Conservation (phyloP, 768 basidiomycete species). For the Daedaleopsis nitida region DNA sequence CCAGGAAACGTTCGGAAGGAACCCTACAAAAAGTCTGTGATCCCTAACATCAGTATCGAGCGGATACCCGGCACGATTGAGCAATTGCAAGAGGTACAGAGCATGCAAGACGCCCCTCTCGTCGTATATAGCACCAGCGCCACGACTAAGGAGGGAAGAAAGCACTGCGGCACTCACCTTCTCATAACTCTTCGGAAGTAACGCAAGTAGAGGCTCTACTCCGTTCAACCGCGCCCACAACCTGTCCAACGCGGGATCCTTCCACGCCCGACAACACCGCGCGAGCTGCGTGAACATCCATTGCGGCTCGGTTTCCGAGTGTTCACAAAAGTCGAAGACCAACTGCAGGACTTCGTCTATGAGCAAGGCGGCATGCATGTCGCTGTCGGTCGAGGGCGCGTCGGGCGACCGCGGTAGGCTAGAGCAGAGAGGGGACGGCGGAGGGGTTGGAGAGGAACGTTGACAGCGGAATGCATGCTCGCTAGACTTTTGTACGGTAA, state of each 20-base stretch:
- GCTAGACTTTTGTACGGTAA: background rate
- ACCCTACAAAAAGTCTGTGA: too few relatives aligned
- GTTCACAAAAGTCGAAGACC: conserved; percentile 28
- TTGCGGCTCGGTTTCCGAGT: background rate
- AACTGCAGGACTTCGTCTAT: conserved; percentile 32
- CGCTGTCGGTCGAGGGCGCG: background rate
- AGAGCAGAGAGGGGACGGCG: too few relatives aligned
- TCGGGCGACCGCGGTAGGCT: too few relatives aligned
- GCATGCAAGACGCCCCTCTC: too few relatives aligned
- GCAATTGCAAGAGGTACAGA: too few relatives aligned
- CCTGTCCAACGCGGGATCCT: conserved; percentile 29
- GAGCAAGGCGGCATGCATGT: conserved; percentile 31
- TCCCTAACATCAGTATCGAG: too few relatives aligned
- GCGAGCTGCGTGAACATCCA: conserved; percentile 27
- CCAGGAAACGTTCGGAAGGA: background rate
- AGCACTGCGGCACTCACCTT: conserved; percentile 1
- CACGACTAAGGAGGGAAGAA: too few relatives aligned
- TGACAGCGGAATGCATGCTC: conserved; percentile 1
- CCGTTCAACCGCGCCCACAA: conserved; percentile 28
- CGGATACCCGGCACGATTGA: too few relatives aligned
- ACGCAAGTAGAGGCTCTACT: conserved; percentile 19
- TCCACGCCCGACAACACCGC: conserved; percentile 29
- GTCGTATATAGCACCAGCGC: too few relatives aligned
- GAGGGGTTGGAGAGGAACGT: background rate
- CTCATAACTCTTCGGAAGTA: conserved; percentile 1